phyloP scores from a whole-genome alignment of 116 monocot species.

The Trichopus zeylanicus region DNA sequence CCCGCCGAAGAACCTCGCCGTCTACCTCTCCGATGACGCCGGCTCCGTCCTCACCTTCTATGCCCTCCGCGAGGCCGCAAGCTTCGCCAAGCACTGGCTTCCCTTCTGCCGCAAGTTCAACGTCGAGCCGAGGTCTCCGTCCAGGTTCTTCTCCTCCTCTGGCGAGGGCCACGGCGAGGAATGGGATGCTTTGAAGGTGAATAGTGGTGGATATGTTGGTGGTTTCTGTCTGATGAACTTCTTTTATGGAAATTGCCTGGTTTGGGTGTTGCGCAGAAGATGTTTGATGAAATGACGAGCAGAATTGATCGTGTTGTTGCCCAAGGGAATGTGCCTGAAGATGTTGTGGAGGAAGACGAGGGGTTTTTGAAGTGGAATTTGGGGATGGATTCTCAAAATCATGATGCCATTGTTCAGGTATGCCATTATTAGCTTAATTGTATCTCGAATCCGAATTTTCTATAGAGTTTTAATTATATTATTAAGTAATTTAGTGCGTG shows the following conservation, averaged over 20 bases:
- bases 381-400: conserved; percentile 22
- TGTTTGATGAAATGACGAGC: conserved; percentile 47
- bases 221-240: background rate
- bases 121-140: conserved; percentile 44
- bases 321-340: conserved; percentile 23
- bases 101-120: conserved; percentile 48
- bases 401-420: conserved; percentile 63
- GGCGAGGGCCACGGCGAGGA: background rate
- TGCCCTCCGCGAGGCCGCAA: conserved; percentile 44
- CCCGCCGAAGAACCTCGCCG: conserved; percentile 40
- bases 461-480: no score
- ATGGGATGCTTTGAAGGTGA: conserved; percentile 18
- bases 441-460: no score
- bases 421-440: no score
- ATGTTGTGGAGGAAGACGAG: conserved; percentile 20
- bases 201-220: background rate
- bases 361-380: conserved; percentile 48
- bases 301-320: conserved; percentile 18
- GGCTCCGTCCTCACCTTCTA: conserved; percentile 56
- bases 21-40: conserved; percentile 64
- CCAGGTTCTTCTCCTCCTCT: conserved; percentile 20
- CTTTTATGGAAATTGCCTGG: background rate
- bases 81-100: conserved; percentile 51
- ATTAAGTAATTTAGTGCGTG: no score
- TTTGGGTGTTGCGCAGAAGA: conserved; percentile 12